These are phyloP conservation scores for Picochlorum sp. DNA, from an alignment of 139 green algal genomes.

Conservation along the genomic window DNA sequence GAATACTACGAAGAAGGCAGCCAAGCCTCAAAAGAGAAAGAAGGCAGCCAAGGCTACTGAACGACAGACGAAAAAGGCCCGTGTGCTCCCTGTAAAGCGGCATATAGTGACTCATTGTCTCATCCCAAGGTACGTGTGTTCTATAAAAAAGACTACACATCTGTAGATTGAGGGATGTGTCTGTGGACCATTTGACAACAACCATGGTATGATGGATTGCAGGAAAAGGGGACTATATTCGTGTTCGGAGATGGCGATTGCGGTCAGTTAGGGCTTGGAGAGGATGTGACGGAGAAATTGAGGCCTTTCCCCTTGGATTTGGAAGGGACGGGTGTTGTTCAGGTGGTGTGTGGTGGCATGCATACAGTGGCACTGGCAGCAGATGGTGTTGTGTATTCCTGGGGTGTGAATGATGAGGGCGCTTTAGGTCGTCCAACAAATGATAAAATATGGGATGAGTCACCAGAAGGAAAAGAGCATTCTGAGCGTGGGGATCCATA, in stretches of 20 bases:
- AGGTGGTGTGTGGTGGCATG: constrained; percentile 77
- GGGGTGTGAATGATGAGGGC: constrained; percentile 90
- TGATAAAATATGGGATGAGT: constrained; percentile 42
- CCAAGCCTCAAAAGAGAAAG: not conserved
- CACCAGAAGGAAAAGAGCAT: constrained; percentile 3
- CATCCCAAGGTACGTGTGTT: not conserved
- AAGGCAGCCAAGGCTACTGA: no score
- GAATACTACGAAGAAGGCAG: not conserved
- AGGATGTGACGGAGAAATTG: constrained; percentile 42
- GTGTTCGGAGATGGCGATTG: constrained; percentile 50
- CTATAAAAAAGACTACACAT: not conserved
- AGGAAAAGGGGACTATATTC: constrained; percentile 40
- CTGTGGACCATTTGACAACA: not conserved
- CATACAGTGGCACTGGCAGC: constrained; percentile 68
- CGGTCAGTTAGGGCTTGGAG: constrained; percentile 55
- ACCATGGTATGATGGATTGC: constrained; percentile 4
- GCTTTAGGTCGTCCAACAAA: constrained; percentile 61
- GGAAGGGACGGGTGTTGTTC: constrained; percentile 22
- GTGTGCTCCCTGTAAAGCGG: no score
- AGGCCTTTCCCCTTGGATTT: constrained; percentile 30
- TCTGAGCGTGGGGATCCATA: constrained; percentile 32
- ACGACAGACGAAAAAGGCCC: no score
- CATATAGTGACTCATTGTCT: not conserved
- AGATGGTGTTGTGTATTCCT: constrained; percentile 56
- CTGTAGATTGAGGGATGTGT: not conserved